These are phyloP conservation scores for Starmerella cellae DNA, from an alignment of 805 yeast genomes.

Conservation along the genomic window DNA sequence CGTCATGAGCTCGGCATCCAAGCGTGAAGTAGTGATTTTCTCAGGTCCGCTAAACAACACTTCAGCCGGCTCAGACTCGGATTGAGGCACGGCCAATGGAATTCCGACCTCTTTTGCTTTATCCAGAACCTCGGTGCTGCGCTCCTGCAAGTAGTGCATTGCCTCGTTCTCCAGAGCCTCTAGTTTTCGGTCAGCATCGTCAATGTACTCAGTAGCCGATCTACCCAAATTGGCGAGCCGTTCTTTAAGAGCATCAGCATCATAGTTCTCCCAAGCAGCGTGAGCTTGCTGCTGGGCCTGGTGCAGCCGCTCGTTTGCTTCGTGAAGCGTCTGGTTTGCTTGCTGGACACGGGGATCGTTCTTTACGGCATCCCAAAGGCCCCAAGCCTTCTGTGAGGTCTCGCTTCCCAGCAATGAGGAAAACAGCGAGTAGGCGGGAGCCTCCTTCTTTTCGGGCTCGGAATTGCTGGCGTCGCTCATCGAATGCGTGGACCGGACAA, in stretches of 20 bases:
- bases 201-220: slow-evolving; percentile 51
- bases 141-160: slow-evolving; percentile 41
- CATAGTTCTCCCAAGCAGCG: slow-evolving; percentile 12
- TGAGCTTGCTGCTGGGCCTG: slow-evolving; percentile 14
- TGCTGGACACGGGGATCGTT: slow-evolving; percentile 6
- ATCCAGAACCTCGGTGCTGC: slow-evolving; percentile 35
- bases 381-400: slow-evolving; percentile 11
- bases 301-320: slow-evolving; percentile 3
- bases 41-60: slow-evolving; percentile 32
- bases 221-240: slow-evolving; percentile 26
- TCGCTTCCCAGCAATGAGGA: slow-evolving; percentile 4
- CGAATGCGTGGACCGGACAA: too few species aligned
- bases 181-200: slow-evolving; percentile 57
- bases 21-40: slow-evolving; percentile 35
- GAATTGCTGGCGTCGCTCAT: background rate
- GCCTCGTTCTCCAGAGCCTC: slow-evolving; percentile 64
- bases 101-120: slow-evolving; percentile 35
- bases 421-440: background rate
- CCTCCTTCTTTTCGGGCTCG: background rate
- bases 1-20: slow-evolving; percentile 49
- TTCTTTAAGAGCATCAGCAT: slow-evolving; percentile 18
- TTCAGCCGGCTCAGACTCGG: slow-evolving; percentile 21
- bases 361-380: slow-evolving; percentile 14
- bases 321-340: slow-evolving; percentile 1
- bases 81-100: slow-evolving; percentile 16